Conservation (phyloP, 306 rosid genomes). For the Gastrolobium bilobum region DNA sequence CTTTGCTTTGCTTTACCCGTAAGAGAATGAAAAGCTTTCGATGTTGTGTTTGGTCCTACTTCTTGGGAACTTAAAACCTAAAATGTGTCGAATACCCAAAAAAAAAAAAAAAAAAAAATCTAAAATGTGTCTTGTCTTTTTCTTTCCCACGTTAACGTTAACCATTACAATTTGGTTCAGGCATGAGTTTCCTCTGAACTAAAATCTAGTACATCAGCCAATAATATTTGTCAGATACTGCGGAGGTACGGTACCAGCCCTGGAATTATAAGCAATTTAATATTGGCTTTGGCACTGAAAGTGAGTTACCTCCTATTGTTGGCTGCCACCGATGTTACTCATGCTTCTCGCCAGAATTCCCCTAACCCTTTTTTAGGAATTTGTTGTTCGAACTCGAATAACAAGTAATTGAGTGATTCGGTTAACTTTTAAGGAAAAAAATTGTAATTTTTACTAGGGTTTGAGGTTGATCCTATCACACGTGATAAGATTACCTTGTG, state of each 20-base stretch:
- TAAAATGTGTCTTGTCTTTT: conserved; percentile 10
- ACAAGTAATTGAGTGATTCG: too few relatives aligned
- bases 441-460: too few relatives aligned
- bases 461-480: too few relatives aligned
- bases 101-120: too few relatives aligned
- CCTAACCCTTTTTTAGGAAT: neutral
- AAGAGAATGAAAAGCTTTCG: conserved; percentile 27
- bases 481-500: too few relatives aligned
- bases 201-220: neutral
- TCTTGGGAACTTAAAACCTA: neutral
- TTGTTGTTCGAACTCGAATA: too few relatives aligned
- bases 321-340: neutral
- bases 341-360: neutral
- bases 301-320: neutral
- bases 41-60: neutral
- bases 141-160: conserved; percentile 17
- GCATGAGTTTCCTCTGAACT: neutral
- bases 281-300: neutral
- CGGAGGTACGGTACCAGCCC: neutral
- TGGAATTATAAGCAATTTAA: neutral
- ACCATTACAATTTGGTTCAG: conserved; percentile 15
- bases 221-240: neutral
- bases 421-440: too few relatives aligned
- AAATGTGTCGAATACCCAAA: too few relatives aligned
- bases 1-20: conserved; percentile 44